Conservation (phyloP, 352 stramenopile species). For the Globisporangium irregulare region DNA sequence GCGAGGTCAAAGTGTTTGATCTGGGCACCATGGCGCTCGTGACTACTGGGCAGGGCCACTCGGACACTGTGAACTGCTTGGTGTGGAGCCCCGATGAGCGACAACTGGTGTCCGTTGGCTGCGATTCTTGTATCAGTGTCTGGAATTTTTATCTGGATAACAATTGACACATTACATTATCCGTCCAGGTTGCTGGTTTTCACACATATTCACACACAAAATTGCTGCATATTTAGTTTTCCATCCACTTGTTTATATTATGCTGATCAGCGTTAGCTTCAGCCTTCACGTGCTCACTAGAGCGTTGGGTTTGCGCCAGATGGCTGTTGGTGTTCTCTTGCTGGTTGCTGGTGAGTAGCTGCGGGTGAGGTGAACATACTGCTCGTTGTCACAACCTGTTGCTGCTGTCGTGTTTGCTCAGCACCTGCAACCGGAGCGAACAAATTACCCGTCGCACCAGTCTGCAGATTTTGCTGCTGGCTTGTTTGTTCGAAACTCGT, state of each 20-base stretch:
- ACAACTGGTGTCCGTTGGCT: conserved; percentile 89
- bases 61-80: conserved; percentile 63
- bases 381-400: background rate
- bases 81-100: conserved; percentile 89
- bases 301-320: background rate
- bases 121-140: conserved; percentile 87
- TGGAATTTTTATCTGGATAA: conserved; percentile 88
- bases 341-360: conserved; percentile 3
- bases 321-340: conserved; percentile 1
- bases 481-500: background rate
- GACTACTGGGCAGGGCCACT: conserved; percentile 58
- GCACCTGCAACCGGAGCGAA: background rate
- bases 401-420: background rate
- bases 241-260: conserved; percentile 6
- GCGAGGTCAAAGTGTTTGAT: conserved; percentile 80
- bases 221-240: background rate
- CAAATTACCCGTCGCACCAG: background rate
- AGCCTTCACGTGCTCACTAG: background rate
- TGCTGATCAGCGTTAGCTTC: background rate
- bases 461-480: background rate
- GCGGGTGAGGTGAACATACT: background rate
- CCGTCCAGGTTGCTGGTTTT: background rate
- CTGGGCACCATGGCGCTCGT: conserved; percentile 47
- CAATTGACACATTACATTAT: background rate
- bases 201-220: background rate